Percentiles rank a stretch among this genome's conserved stretches.
Conservation (phyloP, 2,329 filamentous ascomycete genomes). For the Emmonsiellopsis sp. region DNA sequence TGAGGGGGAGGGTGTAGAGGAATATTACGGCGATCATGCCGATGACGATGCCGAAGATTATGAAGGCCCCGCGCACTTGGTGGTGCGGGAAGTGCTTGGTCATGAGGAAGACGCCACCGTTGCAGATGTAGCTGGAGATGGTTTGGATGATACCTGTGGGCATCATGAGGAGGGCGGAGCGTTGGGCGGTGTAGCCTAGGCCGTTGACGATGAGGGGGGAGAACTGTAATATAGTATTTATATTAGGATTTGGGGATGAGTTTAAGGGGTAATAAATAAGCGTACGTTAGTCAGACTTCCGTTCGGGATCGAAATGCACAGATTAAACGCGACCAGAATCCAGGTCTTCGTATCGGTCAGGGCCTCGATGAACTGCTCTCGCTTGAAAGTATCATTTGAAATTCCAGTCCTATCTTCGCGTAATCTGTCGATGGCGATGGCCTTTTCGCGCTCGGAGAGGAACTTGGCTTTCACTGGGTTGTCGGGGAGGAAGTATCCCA, state of each 20-base stretch:
- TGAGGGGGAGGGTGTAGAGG: not conserved
- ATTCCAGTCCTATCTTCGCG: slow-evolving; percentile 9
- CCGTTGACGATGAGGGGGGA: not conserved
- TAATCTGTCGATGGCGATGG: slow-evolving; percentile 7
- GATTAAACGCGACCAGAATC: slow-evolving; percentile 8
- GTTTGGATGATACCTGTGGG: not conserved
- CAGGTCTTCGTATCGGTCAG: slow-evolving; percentile 15
- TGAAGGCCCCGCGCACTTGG: not conserved
- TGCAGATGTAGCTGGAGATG: not conserved
- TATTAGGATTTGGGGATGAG: not conserved
- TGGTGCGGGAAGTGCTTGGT: not conserved
- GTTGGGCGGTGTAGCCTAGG: not conserved
- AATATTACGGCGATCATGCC: not conserved
- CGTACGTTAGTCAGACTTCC: not conserved
- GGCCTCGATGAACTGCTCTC: slow-evolving; percentile 9
- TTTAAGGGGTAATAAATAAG: not conserved
- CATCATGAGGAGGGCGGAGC: not conserved
- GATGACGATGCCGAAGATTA: not conserved
- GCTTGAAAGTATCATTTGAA: slow-evolving; percentile 9
- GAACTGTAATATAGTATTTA: not conserved
- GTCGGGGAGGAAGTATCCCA: not conserved
- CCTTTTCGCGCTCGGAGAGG: slow-evolving; percentile 10
- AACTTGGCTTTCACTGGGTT: slow-evolving; percentile 3
- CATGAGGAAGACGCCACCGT: not conserved
- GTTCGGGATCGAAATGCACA: not conserved